A percentile compares a stretch with the other conserved stretches of the same genome.
Evolutionary conservation across 208 protist genomes (phyloP).

Genomic region (Strigomonas culicis): DNA sequence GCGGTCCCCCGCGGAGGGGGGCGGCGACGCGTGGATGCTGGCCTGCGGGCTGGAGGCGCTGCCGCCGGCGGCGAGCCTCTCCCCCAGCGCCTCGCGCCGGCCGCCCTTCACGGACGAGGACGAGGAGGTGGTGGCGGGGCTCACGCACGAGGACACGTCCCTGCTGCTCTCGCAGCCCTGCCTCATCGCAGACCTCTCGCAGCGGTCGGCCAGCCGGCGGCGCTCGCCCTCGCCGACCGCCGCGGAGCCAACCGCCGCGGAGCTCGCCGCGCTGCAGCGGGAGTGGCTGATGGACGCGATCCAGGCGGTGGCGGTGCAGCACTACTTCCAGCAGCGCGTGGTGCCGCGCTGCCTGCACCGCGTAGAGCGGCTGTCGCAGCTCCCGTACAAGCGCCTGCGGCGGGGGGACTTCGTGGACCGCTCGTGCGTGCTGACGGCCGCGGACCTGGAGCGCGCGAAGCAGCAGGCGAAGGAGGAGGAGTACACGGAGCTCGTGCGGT

Average conservation of each 20-base stretch:
- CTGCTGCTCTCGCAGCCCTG: too few species aligned
- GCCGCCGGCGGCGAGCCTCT: too few species aligned
- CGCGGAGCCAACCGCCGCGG: too few species aligned
- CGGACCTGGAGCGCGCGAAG: conserved; percentile 34
- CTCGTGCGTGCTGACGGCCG: conserved; percentile 26
- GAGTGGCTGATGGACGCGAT: conserved; percentile 49
- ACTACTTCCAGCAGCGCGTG: conserved; percentile 52
- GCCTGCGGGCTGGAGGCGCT: too few species aligned
- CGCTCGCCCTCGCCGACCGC: too few species aligned
- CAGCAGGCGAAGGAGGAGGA: conserved; percentile 41
- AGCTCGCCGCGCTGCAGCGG: conserved; percentile 10
- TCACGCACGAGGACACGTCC: too few species aligned
- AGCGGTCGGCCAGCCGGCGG: not conserved
- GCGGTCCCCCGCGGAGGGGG: too few species aligned
- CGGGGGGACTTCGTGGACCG: conserved; percentile 24
- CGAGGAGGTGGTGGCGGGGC: too few species aligned
- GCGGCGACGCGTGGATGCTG: too few species aligned
- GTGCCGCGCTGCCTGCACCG: conserved; percentile 63
- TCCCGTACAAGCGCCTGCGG: conserved; percentile 54
- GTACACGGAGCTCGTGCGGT: conserved; percentile 45
- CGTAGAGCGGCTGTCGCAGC: conserved; percentile 51
- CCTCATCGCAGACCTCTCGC: not conserved
- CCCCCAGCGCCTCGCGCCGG: too few species aligned
- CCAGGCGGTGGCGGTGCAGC: conserved; percentile 31
- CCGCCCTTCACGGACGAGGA: too few species aligned